Percentiles rank a stretch among this genome's conserved stretches.
These are phyloP conservation scores for Myxozyma mucilagina DNA, from an alignment of 805 yeast species.

Conservation along the genomic window DNA sequence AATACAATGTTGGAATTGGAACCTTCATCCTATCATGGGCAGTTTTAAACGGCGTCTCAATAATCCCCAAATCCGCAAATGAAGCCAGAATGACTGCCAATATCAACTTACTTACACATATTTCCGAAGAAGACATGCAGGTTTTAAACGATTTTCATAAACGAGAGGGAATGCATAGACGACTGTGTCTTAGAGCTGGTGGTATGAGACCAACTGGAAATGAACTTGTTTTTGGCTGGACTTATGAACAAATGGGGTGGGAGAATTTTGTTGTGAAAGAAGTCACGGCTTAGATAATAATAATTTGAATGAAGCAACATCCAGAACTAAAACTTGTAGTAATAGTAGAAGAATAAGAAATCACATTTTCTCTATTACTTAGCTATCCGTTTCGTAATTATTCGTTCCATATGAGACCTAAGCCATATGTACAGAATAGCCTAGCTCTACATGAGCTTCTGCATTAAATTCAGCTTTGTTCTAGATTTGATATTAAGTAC, in stretches of 20 bases:
- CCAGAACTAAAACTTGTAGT: no score
- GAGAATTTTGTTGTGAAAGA: conserved; percentile 1
- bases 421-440: no score
- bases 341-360: no score
- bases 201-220: conserved; percentile 13
- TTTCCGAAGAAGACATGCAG: conserved; percentile 8
- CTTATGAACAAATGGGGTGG: conserved; percentile 28
- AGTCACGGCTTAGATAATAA: neutral
- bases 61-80: conserved; percentile 61
- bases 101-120: conserved; percentile 25
- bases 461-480: no score
- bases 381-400: no score
- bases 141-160: conserved; percentile 10
- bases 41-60: conserved; percentile 58
- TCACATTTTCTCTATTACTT: no score
- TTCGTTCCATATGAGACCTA: no score
- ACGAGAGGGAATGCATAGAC: conserved; percentile 21
- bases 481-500: no score
- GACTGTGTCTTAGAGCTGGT: conserved; percentile 15
- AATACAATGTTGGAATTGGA: conserved; percentile 54
- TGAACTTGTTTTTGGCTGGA: conserved; percentile 28
- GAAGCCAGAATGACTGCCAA: conserved; percentile 40
- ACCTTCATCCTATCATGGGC: conserved; percentile 79
- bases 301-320: neutral
- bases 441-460: no score